Evolutionary conservation across 148 eudicot species (phyloP), one percentile per base, ranked within the genome.

Genomic region (Vaccinium darrowii): DNA sequence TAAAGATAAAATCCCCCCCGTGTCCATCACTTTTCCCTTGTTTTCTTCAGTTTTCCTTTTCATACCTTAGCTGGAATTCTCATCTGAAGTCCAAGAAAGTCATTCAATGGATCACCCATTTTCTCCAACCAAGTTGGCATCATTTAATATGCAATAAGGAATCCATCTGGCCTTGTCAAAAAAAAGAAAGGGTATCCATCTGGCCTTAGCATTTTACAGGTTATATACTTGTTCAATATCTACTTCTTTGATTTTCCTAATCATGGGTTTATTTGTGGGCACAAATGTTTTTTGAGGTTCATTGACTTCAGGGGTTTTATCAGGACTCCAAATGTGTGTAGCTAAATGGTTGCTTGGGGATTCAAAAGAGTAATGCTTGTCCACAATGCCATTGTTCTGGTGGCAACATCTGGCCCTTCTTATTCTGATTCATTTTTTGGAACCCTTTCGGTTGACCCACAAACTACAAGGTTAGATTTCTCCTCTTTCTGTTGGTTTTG

Each of bases 401-500:
- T 83, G 85, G 85, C 85, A 58, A 83, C 85, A 83, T 65, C 71
- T 83, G 43, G 73, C 85, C 52, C 73, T 83, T 18, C 81, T 83
- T 58, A 76, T 83, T 75, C 57, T 83, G 73, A 76, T 83, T 76
- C 74, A 83, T 25, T n/a, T 76, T 15, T 76, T 83, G 73, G 85
- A 83, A 54, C 80, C 85, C 81, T 83, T 75, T 53, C 57, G 81
- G 21, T 57, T 83, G 85, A 74, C 54, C 39, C 73, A 83, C 71
- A 58, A 74, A 54, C 53, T 75, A 57, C 81, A 76, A 56, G 85
- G 85, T 83, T 53, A 21, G 36, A 18, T 73, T 57, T 57, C 76
- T 75, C 57, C 12, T 11, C 12, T 60, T 83, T 47, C 7, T 19
- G n/a, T 27, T 7, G 16, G 52, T 54, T 75, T 72, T 3, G 2